A percentile compares a stretch with the other conserved stretches of the same genome.
These are phyloP conservation scores for Lolium perenne DNA, from an alignment of 176 grass and related monocot genomes.

Conservation along the genomic window DNA sequence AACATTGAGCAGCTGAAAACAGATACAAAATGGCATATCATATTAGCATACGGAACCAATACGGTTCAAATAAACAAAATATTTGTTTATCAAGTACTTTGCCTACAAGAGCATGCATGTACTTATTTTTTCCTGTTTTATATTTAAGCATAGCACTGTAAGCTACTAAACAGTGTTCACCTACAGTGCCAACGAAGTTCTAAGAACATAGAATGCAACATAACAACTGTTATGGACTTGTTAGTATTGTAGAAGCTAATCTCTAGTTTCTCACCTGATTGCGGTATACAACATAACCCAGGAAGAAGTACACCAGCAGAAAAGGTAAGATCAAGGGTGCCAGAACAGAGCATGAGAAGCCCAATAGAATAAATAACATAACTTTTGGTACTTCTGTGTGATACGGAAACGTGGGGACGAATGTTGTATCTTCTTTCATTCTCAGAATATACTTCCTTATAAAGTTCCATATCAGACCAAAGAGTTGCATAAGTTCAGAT, in stretches of 20 bases:
- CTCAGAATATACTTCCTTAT: conserved; percentile 79
- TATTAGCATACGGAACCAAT: conserved; percentile 24
- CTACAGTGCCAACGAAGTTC: background rate
- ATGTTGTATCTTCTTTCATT: conserved; percentile 65
- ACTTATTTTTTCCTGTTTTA: background rate
- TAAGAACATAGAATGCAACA: background rate
- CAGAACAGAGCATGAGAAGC: conserved; percentile 85
- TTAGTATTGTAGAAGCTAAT: background rate
- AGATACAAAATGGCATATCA: background rate
- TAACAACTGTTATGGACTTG: background rate
- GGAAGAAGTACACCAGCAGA: conserved; percentile 91
- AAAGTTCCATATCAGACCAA: conserved; percentile 75
- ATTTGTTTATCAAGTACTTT: background rate
- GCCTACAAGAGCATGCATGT: conserved; percentile 1
- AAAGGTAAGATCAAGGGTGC: conserved; percentile 93
- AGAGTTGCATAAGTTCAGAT: conserved; percentile 87
- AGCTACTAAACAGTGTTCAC: background rate
- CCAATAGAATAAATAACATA: conserved; percentile 78
- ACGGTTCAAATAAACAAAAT: background rate
- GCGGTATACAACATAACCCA: conserved; percentile 90
- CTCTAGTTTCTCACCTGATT: conserved; percentile 73
- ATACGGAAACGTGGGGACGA: conserved; percentile 81
- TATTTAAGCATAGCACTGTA: background rate
- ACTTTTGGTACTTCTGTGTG: conserved; percentile 96
- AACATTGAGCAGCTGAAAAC: conserved; percentile 78